Percentiles rank a stretch among this genome's conserved stretches.
These are phyloP conservation scores for Incumbomyces lentus DNA, from an alignment of 2,329 filamentous ascomycete species.

Conservation along the genomic window DNA sequence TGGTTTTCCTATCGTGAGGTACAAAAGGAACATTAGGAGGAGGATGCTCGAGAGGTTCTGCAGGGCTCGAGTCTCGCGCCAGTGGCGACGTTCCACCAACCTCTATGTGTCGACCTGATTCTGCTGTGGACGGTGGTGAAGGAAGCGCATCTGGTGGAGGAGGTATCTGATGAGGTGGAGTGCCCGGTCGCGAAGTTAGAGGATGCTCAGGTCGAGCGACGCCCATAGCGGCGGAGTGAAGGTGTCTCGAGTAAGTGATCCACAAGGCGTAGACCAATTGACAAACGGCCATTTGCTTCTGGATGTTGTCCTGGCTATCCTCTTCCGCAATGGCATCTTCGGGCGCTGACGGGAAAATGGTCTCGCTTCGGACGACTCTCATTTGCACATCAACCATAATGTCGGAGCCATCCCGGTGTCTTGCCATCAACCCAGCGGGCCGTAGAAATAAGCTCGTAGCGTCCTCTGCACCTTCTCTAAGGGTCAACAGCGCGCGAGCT, in stretches of 20 bases:
- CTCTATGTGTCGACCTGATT: not conserved
- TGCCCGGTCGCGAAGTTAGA: slow-evolving; percentile 52
- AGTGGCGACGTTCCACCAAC: slow-evolving; percentile 15
- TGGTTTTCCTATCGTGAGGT: slow-evolving; percentile 60
- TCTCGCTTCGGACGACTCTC: slow-evolving; percentile 86
- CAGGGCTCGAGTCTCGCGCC: slow-evolving; percentile 36
- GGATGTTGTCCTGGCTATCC: slow-evolving; percentile 43
- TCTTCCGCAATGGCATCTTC: slow-evolving; percentile 56
- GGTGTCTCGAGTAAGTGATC: slow-evolving; percentile 90
- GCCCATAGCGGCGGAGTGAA: slow-evolving; percentile 63
- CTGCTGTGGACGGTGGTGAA: slow-evolving; percentile 22
- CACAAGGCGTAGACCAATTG: slow-evolving; percentile 91
- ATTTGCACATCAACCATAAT: slow-evolving; percentile 94
- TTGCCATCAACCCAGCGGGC: slow-evolving; percentile 73
- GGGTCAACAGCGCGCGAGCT: slow-evolving; percentile 70
- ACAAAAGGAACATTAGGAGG: slow-evolving; percentile 18
- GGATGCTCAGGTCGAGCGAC: slow-evolving; percentile 44
- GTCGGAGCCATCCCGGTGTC: slow-evolving; percentile 80
- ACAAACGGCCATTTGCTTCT: slow-evolving; percentile 41
- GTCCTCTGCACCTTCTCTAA: slow-evolving; percentile 74
- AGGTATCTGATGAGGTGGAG: slow-evolving; percentile 67
- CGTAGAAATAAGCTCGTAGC: slow-evolving; percentile 68
- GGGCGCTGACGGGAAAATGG: slow-evolving; percentile 48
- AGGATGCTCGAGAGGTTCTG: slow-evolving; percentile 32
- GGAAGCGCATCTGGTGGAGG: slow-evolving; percentile 53